Conservation (phyloP, 371 early-diverging fungal species). For the Haplosporangium sp. region DNA sequence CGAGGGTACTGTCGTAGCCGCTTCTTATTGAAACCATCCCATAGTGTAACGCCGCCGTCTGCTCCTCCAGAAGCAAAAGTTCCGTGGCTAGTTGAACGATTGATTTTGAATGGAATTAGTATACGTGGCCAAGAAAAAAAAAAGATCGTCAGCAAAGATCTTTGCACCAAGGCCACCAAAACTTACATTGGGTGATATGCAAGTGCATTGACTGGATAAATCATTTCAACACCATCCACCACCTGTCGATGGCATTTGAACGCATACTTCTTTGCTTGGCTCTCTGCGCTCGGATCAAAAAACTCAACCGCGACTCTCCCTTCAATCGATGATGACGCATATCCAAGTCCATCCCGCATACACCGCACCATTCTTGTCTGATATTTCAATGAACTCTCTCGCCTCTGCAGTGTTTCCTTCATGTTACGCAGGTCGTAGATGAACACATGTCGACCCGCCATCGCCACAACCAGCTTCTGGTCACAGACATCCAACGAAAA, state of each 20-base stretch:
- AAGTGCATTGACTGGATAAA: constrained; percentile 95
- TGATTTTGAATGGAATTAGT: background rate
- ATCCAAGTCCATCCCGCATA: constrained; percentile 86
- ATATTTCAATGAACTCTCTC: constrained; percentile 85
- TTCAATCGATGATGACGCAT: constrained; percentile 91
- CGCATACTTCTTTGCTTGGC: constrained; percentile 85
- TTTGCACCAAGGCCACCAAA: no score
- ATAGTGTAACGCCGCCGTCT: constrained; percentile 91
- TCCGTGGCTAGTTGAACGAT: constrained; percentile 66
- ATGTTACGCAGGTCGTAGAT: constrained; percentile 90
- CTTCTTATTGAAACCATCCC: constrained; percentile 94
- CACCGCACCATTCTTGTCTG: constrained; percentile 84
- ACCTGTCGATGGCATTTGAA: constrained; percentile 95
- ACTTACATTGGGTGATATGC: constrained; percentile 91
- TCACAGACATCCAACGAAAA: constrained; percentile 83
- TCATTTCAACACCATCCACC: constrained; percentile 80
- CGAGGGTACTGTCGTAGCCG: constrained; percentile 82
- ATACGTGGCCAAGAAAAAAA: background rate
- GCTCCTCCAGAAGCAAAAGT: constrained; percentile 97
- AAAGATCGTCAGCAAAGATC: background rate
- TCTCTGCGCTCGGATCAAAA: constrained; percentile 77
- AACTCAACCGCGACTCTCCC: constrained; percentile 95
- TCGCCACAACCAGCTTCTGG: constrained; percentile 83
- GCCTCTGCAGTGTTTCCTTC: constrained; percentile 74
- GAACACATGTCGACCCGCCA: constrained; percentile 79